Conservation (phyloP, 2,329 filamentous ascomycete species). For the Neodidymelliopsis sp. region DNA sequence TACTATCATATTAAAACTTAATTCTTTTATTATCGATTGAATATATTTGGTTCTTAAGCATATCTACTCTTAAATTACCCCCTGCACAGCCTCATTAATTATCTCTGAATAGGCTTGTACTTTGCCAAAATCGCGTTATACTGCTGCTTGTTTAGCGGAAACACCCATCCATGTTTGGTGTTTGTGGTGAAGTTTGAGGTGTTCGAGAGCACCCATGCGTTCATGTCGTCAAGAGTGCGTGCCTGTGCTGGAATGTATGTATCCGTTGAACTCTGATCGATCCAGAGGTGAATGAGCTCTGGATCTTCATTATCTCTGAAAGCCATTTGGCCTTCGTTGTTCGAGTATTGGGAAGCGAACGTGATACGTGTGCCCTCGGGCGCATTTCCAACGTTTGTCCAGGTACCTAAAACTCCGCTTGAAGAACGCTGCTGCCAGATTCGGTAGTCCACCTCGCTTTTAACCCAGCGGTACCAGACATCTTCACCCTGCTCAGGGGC, state of each 20-base stretch:
- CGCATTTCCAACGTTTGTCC: slow-evolving; percentile 11
- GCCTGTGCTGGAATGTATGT: slow-evolving; percentile 16
- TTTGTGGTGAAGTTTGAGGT: slow-evolving; percentile 8
- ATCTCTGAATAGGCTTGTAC: background rate
- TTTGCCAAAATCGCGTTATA: slow-evolving; percentile 2
- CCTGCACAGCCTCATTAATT: too few relatives aligned
- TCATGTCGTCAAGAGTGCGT: slow-evolving; percentile 15
- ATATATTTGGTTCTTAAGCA: too few relatives aligned
- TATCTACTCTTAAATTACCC: slow-evolving; percentile 23
- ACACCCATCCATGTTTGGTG: slow-evolving; percentile 13
- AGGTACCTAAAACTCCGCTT: slow-evolving; percentile 4
- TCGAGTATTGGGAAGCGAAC: slow-evolving; percentile 9
- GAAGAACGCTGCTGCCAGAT: slow-evolving; percentile 17
- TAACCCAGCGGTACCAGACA: slow-evolving; percentile 17
- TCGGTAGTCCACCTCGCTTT: slow-evolving; percentile 14
- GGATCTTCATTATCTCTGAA: slow-evolving; percentile 9
- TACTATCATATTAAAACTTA: too few relatives aligned
- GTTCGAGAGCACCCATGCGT: slow-evolving; percentile 6
- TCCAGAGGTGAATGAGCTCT: slow-evolving; percentile 12
- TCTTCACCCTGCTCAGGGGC: slow-evolving; percentile 11
- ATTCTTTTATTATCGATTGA: too few relatives aligned
- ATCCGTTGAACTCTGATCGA: slow-evolving; percentile 14
- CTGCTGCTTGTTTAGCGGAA: slow-evolving; percentile 5
- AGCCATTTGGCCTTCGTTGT: slow-evolving; percentile 13
- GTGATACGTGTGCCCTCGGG: slow-evolving; percentile 13